Evolutionary conservation across 768 basidiomycete species (phyloP).

Genomic region (Termitomyces bulborhizus): DNA sequence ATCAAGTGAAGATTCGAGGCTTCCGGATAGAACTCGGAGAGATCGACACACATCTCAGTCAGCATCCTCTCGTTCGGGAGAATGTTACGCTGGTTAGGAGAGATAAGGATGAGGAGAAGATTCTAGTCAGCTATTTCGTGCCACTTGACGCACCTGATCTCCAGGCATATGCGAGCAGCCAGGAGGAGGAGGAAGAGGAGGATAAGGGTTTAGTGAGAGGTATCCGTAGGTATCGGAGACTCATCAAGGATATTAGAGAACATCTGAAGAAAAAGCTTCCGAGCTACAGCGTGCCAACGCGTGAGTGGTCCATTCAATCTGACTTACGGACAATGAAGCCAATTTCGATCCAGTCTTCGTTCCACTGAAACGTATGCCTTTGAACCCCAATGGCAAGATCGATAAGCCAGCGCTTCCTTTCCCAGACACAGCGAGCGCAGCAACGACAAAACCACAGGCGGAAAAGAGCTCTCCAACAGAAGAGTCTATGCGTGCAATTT

Average conservation of each 20-base stretch:
- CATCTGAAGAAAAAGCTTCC: constrained; percentile 96
- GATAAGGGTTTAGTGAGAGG: constrained; percentile 62
- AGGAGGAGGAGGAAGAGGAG: constrained; percentile 48
- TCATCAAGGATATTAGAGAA: constrained; percentile 93
- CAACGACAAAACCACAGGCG: constrained; percentile 28
- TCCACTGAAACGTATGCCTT: constrained; percentile 89
- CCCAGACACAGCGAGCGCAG: constrained; percentile 85
- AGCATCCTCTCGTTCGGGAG: constrained; percentile 91
- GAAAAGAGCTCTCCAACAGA: constrained; percentile 62
- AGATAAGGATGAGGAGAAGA: constrained; percentile 99
- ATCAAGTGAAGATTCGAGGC: constrained; percentile 98
- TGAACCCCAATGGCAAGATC: constrained; percentile 98
- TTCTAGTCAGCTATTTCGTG: constrained; percentile 95
- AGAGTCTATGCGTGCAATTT: constrained; percentile 76
- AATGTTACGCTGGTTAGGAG: constrained; percentile 95
- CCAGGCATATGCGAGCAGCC: constrained; percentile 66
- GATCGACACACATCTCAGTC: constrained; percentile 92
- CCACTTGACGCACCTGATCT: constrained; percentile 68
- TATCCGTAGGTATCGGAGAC: constrained; percentile 75
- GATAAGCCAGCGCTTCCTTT: constrained; percentile 98
- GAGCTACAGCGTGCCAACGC: constrained; percentile 85
- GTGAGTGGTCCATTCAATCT: constrained; percentile 41
- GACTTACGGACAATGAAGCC: neutral
- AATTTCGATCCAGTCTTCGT: constrained; percentile 68
- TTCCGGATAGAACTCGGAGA: constrained; percentile 98